phyloP scores from a whole-genome alignment of 208 protist species.

The Crithidia sp. region DNA sequence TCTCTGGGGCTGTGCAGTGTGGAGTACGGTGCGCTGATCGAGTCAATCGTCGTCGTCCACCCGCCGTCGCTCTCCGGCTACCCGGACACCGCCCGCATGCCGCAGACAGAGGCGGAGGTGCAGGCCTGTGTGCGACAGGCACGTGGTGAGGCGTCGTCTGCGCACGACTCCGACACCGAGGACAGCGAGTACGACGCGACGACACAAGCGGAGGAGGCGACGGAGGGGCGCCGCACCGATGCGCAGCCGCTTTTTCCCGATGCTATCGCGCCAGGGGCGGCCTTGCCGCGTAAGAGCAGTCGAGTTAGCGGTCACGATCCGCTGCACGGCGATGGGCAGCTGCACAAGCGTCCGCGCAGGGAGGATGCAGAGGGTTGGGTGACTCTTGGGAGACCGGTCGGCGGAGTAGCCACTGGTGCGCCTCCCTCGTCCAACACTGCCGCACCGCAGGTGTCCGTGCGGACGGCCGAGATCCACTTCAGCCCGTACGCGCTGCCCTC shows the following conservation, averaged over 20 bases:
- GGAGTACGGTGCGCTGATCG: conserved; percentile 58
- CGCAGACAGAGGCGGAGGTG: conserved; percentile 30
- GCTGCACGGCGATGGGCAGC: neutral
- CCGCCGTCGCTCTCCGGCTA: conserved; percentile 27
- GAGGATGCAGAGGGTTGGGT: conserved; percentile 53
- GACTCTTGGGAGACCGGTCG: conserved; percentile 11
- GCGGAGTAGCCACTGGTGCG: neutral
- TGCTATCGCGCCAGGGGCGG: conserved; percentile 1
- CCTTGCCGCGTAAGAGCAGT: neutral
- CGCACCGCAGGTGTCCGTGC: neutral
- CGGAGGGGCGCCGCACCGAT: conserved; percentile 50
- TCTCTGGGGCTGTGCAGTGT: conserved; percentile 47
- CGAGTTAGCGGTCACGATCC: neutral
- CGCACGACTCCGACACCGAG: conserved; percentile 7
- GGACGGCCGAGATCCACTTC: conserved; percentile 23
- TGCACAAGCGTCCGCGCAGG: conserved; percentile 10
- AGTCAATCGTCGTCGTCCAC: conserved; percentile 34
- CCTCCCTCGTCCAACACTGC: neutral
- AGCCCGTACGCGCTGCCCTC: conserved; percentile 32
- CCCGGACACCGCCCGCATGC: conserved; percentile 19
- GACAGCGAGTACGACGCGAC: neutral
- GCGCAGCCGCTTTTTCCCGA: conserved; percentile 65
- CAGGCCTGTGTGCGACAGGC: conserved; percentile 24
- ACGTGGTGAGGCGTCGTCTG: neutral
- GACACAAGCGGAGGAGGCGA: neutral